Evolutionary conservation across 2,329 filamentous ascomycete genomes (phyloP), one percentile per base, ranked within the genome.

Genomic region (Talaromyces sp.): DNA sequence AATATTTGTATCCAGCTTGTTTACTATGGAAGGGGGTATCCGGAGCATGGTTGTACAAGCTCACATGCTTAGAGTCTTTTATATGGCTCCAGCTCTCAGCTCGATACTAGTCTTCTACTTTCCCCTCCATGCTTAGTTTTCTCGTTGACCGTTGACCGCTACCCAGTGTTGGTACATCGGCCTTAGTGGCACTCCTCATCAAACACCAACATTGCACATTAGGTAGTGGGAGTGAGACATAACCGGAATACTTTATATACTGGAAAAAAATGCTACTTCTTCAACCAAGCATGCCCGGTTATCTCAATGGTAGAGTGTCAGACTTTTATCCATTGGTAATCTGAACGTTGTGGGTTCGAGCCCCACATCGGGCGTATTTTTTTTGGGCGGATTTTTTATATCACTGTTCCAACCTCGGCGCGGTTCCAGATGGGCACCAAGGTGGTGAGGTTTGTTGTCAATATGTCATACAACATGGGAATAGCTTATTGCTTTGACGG

Each of bases 301-400:
- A 53, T 53, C 17, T 34, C 49, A 31, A 53, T 53, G 49, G 34
- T 63, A 63, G 61, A 45, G 11, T 27, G 34, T 34, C 36, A 63
- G 36, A 36, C 19, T 40, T 38, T 43, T 56, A 63, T 22, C 38
- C 34, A 51, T 51, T 51, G 47, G 17, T 11, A 51, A 43, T 25
- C 54, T 58, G 31, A 36, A 58, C 17, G 54, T 40, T 36, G 31
- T 40, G 54, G 54, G 54, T 58, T 58, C 36, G 47, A 51, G 22
- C 47, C 47, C 47, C 51, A 54, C 27, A 54, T 54, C 51, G 29
- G 51, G 29, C 29, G 36, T 38, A 17, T 40, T 5, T 38, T 15
- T 40, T 22, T 40, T 58, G 15, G n/a, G n/a, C n/a, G n/a, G n/a
- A n/a, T n/a, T n/a, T n/a, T n/a, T n/a, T n/a, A n/a, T n/a, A n/a